A percentile compares a stretch with the other conserved stretches of the same genome.
Evolutionary conservation across 768 basidiomycete species (phyloP).

Genomic region (Xerocomellus chrysenteron): DNA sequence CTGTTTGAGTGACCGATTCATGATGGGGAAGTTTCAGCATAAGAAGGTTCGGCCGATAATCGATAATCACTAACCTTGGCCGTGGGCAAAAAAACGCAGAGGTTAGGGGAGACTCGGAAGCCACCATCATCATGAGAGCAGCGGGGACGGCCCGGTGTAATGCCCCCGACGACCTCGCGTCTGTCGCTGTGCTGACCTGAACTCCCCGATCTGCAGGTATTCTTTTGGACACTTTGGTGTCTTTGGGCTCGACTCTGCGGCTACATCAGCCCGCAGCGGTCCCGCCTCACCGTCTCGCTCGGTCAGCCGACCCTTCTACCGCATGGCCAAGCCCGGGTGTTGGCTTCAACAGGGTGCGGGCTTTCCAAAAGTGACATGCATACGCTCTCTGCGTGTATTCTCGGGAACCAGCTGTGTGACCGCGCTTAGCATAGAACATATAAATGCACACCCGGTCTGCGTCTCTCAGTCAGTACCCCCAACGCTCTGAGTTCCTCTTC

Average conservation of each 20-base stretch:
- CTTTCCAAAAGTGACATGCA: neutral
- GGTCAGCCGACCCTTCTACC: constrained; percentile 7
- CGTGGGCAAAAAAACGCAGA: too few species aligned
- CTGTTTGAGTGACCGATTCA: too few species aligned
- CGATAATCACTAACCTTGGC: neutral
- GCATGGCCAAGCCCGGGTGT: neutral
- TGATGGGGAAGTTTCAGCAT: neutral
- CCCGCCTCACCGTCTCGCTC: neutral
- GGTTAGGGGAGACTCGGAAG: neutral
- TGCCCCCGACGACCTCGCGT: neutral
- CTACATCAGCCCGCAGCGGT: neutral
- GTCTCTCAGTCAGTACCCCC: neutral
- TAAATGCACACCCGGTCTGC: constrained; percentile 11
- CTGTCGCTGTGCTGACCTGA: too few species aligned
- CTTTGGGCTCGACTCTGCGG: neutral
- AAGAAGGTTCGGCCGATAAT: neutral
- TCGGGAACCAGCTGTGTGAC: neutral
- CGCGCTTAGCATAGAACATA: neutral
- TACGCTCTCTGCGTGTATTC: neutral
- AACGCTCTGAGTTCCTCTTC: neutral
- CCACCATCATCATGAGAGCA: constrained; percentile 9
- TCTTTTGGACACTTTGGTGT: too few species aligned
- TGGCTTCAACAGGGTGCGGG: neutral
- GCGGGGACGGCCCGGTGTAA: neutral
- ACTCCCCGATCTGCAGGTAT: too few species aligned